These are phyloP conservation scores for Suhomyces canberraensis DNA, from an alignment of 805 yeast genomes.

Conservation along the genomic window DNA sequence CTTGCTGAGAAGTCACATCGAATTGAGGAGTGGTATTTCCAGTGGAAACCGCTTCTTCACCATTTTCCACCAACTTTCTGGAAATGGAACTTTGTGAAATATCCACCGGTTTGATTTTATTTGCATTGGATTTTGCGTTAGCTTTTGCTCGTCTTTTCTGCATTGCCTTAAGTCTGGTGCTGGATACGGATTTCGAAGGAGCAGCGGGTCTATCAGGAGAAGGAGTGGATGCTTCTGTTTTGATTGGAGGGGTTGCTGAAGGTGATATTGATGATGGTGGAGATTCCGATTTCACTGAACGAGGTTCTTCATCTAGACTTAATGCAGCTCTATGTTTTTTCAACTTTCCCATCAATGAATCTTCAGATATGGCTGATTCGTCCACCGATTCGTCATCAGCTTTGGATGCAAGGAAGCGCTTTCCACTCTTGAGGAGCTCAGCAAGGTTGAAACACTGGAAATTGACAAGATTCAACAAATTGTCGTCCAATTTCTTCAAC, in stretches of 20 bases:
- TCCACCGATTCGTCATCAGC: slow-evolving; percentile 25
- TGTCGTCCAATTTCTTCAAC: slow-evolving; percentile 39
- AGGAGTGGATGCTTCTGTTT: slow-evolving; percentile 7
- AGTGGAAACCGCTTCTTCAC: slow-evolving; percentile 20
- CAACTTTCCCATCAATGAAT: slow-evolving; percentile 44
- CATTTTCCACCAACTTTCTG: slow-evolving; percentile 46
- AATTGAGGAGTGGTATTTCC: slow-evolving; percentile 31
- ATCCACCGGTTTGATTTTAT: slow-evolving; percentile 54
- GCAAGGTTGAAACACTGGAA: slow-evolving; percentile 51
- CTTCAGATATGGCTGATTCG: slow-evolving; percentile 34
- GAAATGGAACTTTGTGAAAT: slow-evolving; percentile 70
- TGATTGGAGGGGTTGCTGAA: slow-evolving; percentile 16
- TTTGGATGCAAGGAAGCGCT: slow-evolving; percentile 56
- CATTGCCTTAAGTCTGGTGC: slow-evolving; percentile 87
- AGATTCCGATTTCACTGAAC: slow-evolving; percentile 10
- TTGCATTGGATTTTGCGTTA: slow-evolving; percentile 50
- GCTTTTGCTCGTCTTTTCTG: slow-evolving; percentile 88
- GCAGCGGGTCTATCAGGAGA: slow-evolving; percentile 9
- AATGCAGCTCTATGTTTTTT: slow-evolving; percentile 49
- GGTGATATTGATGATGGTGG: slow-evolving; percentile 13
- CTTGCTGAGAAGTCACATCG: slow-evolving; percentile 74
- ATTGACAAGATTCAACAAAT: slow-evolving; percentile 38
- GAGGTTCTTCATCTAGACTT: slow-evolving; percentile 16
- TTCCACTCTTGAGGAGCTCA: slow-evolving; percentile 49
- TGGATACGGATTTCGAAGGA: slow-evolving; percentile 35